Conservation (phyloP, 768 basidiomycete genomes). For the Hypholoma fasciculare region DNA sequence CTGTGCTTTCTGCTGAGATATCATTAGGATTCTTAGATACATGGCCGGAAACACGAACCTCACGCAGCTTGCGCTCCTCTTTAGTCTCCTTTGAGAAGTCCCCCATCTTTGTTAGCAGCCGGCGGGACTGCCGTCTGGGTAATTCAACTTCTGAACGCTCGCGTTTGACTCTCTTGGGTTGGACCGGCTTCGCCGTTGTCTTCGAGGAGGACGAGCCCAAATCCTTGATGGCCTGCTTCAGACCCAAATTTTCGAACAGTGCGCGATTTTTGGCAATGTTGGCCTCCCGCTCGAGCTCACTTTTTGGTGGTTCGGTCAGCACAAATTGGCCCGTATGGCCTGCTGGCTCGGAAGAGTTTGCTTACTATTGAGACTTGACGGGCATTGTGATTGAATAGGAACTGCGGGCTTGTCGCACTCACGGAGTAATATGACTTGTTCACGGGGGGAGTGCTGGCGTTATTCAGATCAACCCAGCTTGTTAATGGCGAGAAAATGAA, state of each 20-base stretch:
- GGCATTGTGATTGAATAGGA: conserved; percentile 28
- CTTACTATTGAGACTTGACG: conserved; percentile 54
- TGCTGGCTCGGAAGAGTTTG: conserved; percentile 11
- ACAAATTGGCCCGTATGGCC: no score
- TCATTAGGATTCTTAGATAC: background rate
- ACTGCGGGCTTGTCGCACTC: background rate
- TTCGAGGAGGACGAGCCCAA: conserved; percentile 41
- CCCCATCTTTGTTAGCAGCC: conserved; percentile 47
- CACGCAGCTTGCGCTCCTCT: conserved; percentile 61
- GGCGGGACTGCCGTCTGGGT: conserved; percentile 68
- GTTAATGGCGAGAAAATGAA: no score
- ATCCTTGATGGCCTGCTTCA: conserved; percentile 53
- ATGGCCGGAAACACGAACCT: conserved; percentile 37
- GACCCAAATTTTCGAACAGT: conserved; percentile 69
- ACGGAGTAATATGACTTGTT: background rate
- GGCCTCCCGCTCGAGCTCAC: conserved; percentile 73
- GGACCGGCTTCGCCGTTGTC: conserved; percentile 58
- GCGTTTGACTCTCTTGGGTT: conserved; percentile 58
- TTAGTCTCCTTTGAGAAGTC: conserved; percentile 67
- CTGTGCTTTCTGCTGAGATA: conserved; percentile 42
- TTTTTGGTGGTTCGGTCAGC: no score
- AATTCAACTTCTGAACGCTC: conserved; percentile 41
- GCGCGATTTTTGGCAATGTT: conserved; percentile 83
- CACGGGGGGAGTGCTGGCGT: background rate
- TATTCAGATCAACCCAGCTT: background rate